Conservation (phyloP, 768 basidiomycete genomes). For the Phylloporus arenicola region DNA sequence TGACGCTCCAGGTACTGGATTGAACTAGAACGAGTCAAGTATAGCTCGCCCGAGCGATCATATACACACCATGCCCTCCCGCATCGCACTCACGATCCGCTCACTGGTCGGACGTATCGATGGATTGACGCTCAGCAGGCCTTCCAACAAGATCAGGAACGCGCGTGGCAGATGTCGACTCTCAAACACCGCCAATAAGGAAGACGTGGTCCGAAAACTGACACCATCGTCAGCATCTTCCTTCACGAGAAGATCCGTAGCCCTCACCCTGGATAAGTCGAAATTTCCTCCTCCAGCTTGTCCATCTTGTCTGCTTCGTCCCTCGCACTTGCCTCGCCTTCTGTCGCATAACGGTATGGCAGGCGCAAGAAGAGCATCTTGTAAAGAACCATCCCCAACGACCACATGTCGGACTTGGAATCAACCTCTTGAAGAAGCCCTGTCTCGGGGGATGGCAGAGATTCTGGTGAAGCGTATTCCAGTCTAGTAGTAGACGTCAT, state of each 20-base stretch:
- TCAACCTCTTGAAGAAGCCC: conserved; percentile 68
- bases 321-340: conserved; percentile 46
- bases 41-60: neutral
- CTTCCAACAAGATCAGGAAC: conserved; percentile 67
- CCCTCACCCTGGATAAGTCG: conserved; percentile 65
- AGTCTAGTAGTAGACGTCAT: conserved; percentile 40
- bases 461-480: conserved; percentile 88
- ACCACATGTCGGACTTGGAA: conserved; percentile 96
- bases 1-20: conserved; percentile 16
- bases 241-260: neutral
- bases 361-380: conserved; percentile 88
- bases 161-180: conserved; percentile 67
- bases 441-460: conserved; percentile 60
- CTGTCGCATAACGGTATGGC: conserved; percentile 73
- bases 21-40: conserved; percentile 7
- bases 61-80: conserved; percentile 65
- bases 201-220: conserved; percentile 49
- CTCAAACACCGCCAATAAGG: conserved; percentile 53
- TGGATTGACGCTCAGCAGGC: conserved; percentile 59
- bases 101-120: conserved; percentile 65
- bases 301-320: conserved; percentile 63
- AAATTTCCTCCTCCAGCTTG: conserved; percentile 66
- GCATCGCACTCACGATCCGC: conserved; percentile 61
- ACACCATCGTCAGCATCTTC: conserved; percentile 6
- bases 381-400: conserved; percentile 92